phyloP scores from a whole-genome alignment of 2,329 filamentous ascomycete genomes.

The Trematosphaeria pertusa region DNA sequence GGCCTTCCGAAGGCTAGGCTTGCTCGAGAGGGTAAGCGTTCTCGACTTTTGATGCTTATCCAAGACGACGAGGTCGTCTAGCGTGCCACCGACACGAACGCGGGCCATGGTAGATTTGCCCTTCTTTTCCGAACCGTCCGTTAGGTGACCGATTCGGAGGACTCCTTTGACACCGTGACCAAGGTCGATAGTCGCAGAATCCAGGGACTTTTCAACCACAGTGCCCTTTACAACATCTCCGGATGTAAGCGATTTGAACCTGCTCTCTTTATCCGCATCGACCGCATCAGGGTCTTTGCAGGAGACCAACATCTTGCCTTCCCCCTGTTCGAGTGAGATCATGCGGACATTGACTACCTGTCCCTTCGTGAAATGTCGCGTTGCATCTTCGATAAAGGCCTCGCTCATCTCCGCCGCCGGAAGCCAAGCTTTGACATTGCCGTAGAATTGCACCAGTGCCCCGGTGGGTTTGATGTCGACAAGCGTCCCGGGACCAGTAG shows the following conservation, averaged over 20 bases:
- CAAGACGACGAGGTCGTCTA: constrained; percentile 84
- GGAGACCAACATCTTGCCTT: constrained; percentile 79
- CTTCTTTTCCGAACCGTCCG: constrained; percentile 83
- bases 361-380: constrained; percentile 85
- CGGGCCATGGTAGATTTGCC: constrained; percentile 78
- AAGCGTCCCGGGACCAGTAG: constrained; percentile 85
- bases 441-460: constrained; percentile 93
- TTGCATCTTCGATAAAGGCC: constrained; percentile 88
- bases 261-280: constrained; percentile 75
- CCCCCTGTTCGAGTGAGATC: constrained; percentile 76
- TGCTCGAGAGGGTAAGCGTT: constrained; percentile 79
- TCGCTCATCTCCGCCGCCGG: constrained; percentile 98
- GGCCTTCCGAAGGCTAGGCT: constrained; percentile 80
- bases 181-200: constrained; percentile 71
- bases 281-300: constrained; percentile 89
- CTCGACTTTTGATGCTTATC: constrained; percentile 81
- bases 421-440: constrained; percentile 80
- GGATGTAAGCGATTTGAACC: constrained; percentile 74
- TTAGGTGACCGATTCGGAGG: constrained; percentile 78
- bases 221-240: constrained; percentile 79
- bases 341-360: constrained; percentile 92
- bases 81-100: constrained; percentile 81
- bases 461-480: constrained; percentile 79
- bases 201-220: constrained; percentile 57
- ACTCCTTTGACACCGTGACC: constrained; percentile 78